Evolutionary conservation across 2,329 filamentous ascomycete genomes (phyloP), one percentile per base, ranked within the genome.

Genomic region (Ceratocystis smalleyi): DNA sequence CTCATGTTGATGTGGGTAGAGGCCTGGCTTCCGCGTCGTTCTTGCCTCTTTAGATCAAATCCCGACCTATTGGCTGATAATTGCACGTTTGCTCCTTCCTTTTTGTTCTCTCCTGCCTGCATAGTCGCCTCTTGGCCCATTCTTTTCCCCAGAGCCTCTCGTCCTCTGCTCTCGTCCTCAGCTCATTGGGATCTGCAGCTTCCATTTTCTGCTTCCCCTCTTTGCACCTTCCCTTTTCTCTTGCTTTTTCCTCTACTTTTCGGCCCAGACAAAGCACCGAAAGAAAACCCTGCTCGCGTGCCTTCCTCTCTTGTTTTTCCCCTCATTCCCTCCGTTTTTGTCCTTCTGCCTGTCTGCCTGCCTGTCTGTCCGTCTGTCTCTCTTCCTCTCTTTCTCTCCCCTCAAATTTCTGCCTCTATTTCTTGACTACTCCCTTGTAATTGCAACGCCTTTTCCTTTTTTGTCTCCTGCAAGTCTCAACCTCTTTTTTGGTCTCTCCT

Each of bases 401-500:
- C 45, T 12, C n/a, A 12, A 49, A 35, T 3, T 30, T 57, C 5
- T 32, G 51, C 51, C 45, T 51, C 19, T 27, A 24, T 40, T 40
- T 40, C 35, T 40, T 4, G 35, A 19, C 45, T 2, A 19, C 22
- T 49, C 22, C 8, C 45, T 49, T n/a, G n/a, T 17, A n/a, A n/a
- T n/a, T n/a, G n/a, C n/a, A 22, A n/a, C 15, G n/a, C 5, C 6
- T n/a, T 22, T 49, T 22, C 45, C n/a, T 6, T 49, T n/a, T 49
- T 49, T 12, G n/a, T 22, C 45, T 49, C 45, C 45, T 49, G 6
- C n/a, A 19, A 19, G n/a, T 22, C 22, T 22, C 45, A 19, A 59
- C 43, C 8, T 62, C 43, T 30, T 59, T 30, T 59, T 67, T 67
- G 57, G 43, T 64, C 66, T 68, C 64, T 63, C 64, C 67, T 47